Base-by-base conservation (phyloP, 371 early-diverging fungal genomes). In the Nematocida major region DNA sequence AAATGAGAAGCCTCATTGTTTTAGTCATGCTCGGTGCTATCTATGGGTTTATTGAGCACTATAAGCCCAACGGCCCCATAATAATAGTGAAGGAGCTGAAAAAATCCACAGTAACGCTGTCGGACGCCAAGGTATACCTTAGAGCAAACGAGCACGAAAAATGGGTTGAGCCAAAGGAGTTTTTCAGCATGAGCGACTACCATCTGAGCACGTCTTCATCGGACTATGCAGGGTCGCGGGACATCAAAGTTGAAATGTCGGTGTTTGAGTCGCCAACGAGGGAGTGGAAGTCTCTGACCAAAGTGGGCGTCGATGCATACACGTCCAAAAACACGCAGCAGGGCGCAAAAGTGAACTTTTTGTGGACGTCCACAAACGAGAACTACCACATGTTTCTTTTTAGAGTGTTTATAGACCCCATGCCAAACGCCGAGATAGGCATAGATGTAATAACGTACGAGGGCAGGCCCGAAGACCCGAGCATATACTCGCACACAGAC, bases 401-500 rank as follows among this genome's bases (percentile, higher is more conserved):
- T 66, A 61, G 73, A 45, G 40, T 79, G 22, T 53, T 63, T 32
- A 40, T 24, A 20, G 70, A 67, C 32, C 38, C 36, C 26, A 36
- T 28, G 26, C 42, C 36, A 40, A n/a, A 39, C 20, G 66, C 61
- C 30, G 54, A 76, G 38, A 40, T 63, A 22, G 82, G 77, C 1
- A 50, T 80, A 28, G 70, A 76, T 39, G 53, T 80, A 28, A 40
- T 59, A 15, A 79, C 76, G 20, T 82, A 68, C 47, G 80, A 79
- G 47, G 82, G 82, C 7, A 61, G 69, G 1, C 68, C 80, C 11
- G 53, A 80, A 38, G 79, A 73, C 32, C 76, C 80, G 11, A 70
- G 73, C 38, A 80, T 82, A 36, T 66, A 79, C 36, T 82, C 82
- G 1, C 73, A 79, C 38, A 68, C 80, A 20, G 82, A 82, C 57